Percentiles rank a stretch among this genome's conserved stretches.
Conservation (phyloP, 345 rosid genomes). For the Aurinia saxatilis region DNA sequence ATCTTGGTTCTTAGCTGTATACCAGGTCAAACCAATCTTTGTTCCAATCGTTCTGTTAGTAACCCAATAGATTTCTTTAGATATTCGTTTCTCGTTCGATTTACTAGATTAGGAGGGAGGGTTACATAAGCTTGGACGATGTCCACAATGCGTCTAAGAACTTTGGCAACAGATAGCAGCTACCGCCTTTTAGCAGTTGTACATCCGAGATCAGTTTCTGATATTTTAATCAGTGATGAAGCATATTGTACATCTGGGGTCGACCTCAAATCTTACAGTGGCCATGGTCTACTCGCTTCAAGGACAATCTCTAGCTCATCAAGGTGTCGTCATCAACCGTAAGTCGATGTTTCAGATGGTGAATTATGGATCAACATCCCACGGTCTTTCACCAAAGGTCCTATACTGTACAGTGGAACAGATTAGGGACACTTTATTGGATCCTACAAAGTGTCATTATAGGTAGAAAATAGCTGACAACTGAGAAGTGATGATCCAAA, state of each 20-base stretch:
- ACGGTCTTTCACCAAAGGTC: conserved; percentile 82
- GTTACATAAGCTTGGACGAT: conserved; percentile 50
- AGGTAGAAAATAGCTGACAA: not conserved
- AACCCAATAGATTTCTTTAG: conserved; percentile 26
- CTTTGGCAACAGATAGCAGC: conserved; percentile 67
- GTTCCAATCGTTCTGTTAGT: conserved; percentile 36
- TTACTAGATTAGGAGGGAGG: conserved; percentile 53
- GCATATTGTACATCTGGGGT: conserved; percentile 47
- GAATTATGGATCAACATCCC: conserved; percentile 84
- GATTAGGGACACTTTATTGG: not conserved
- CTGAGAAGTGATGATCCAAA: not conserved
- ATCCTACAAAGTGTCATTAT: not conserved
- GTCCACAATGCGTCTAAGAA: conserved; percentile 62
- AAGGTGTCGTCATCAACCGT: conserved; percentile 74
- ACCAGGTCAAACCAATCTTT: conserved; percentile 44
- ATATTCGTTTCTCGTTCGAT: conserved; percentile 29
- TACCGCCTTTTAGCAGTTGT: conserved; percentile 65
- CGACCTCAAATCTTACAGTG: conserved; percentile 66
- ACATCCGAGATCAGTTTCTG: conserved; percentile 76
- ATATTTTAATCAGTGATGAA: conserved; percentile 56
- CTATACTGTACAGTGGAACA: conserved; percentile 52
- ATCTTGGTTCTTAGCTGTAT: conserved; percentile 54
- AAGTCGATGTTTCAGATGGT: conserved; percentile 86
- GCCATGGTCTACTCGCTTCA: conserved; percentile 93
- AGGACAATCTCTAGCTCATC: conserved; percentile 83